Percentiles rank a stretch among this genome's conserved stretches.
These are phyloP conservation scores for Aspergillus panamensis DNA, from an alignment of 495 filamentous ascomycete genomes.

Conservation along the genomic window DNA sequence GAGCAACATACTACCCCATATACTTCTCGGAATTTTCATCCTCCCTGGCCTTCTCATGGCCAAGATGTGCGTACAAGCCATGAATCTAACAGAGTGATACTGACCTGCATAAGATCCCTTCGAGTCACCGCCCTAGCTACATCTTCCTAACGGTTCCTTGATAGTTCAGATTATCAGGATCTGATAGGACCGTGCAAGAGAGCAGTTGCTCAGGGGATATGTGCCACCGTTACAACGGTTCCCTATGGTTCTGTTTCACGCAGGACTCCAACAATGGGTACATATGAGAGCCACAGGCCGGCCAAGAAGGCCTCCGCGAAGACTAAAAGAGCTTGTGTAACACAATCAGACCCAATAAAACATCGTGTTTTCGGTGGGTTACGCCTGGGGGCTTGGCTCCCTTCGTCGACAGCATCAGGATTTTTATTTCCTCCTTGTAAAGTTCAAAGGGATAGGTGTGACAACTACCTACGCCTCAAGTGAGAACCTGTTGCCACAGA, in stretches of 20 bases:
- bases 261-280: background rate
- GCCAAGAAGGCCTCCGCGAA: background rate
- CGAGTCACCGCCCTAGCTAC: background rate
- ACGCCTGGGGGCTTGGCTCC: no score
- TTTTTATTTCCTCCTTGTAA: no score
- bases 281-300: conserved; percentile 2
- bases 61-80: background rate
- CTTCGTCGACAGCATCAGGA: no score
- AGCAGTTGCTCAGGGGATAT: background rate
- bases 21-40: background rate
- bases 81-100: background rate
- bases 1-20: background rate
- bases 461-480: no score
- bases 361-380: no score
- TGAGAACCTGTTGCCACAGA: no score
- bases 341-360: background rate
- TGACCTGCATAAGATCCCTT: background rate
- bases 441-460: no score
- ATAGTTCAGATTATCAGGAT: background rate
- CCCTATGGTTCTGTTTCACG: background rate
- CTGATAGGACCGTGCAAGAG: background rate
- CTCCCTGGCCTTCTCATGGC: background rate
- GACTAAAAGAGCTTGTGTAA: background rate
- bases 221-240: background rate
- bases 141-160: background rate